Evolutionary conservation across 2,329 filamentous ascomycete species (phyloP).

Genomic region (Cryphonectria nitschkei): DNA sequence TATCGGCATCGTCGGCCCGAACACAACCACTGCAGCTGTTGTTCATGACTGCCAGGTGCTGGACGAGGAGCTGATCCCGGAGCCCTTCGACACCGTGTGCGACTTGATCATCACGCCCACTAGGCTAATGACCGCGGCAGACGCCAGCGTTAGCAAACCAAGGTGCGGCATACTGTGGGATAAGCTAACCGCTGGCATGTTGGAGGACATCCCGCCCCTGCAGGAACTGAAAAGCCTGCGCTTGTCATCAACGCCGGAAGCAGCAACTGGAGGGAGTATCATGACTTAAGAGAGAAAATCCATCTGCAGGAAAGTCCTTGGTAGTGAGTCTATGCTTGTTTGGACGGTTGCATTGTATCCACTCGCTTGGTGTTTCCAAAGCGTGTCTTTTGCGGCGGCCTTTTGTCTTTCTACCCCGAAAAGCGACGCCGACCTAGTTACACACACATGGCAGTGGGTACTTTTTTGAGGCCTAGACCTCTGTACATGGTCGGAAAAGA

Average conservation of each 20-base stretch:
- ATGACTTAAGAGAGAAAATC: neutral
- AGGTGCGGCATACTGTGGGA: constrained; percentile 44
- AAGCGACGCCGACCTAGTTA: neutral
- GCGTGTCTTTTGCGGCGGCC: neutral
- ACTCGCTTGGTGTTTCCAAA: neutral
- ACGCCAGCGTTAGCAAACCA: constrained; percentile 38
- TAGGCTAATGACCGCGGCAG: constrained; percentile 35
- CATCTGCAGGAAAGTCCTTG: neutral
- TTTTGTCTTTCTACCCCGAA: neutral
- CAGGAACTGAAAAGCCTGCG: constrained; percentile 27
- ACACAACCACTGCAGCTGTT: constrained; percentile 39
- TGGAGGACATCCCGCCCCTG: constrained; percentile 41
- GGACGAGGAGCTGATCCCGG: constrained; percentile 38
- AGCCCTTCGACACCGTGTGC: constrained; percentile 45
- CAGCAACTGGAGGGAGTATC: neutral
- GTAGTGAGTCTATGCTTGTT: neutral
- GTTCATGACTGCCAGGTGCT: constrained; percentile 49
- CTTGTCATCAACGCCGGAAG: neutral
- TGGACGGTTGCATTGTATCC: neutral
- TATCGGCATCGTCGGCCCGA: constrained; percentile 36
- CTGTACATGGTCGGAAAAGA: neutral
- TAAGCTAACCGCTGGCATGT: constrained; percentile 39
- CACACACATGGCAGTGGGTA: neutral
- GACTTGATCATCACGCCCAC: constrained; percentile 45
- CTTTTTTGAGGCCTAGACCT: neutral